These are phyloP conservation scores for Globisporangium camurandrum DNA, from an alignment of 352 stramenopile genomes.

Conservation along the genomic window DNA sequence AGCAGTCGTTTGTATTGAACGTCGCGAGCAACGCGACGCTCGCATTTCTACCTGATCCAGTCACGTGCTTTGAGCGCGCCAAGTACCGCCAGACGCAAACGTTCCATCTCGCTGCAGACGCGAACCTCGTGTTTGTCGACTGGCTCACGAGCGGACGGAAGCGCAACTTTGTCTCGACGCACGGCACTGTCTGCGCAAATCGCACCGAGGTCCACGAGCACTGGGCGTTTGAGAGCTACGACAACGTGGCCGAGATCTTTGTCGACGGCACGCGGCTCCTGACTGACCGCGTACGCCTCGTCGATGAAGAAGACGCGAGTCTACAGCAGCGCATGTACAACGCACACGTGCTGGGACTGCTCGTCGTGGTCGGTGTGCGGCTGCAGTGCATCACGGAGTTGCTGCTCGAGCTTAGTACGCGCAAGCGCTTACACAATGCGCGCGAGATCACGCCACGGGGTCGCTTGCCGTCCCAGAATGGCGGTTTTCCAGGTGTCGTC, in stretches of 20 bases:
- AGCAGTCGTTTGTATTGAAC: constrained; percentile 45
- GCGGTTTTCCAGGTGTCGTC: constrained; percentile 45
- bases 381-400: constrained; percentile 43
- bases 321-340: constrained; percentile 68
- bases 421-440: constrained; percentile 65
- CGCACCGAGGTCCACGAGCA: constrained; percentile 64
- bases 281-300: constrained; percentile 58
- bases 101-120: constrained; percentile 35
- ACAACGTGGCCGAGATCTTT: constrained; percentile 54
- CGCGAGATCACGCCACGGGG: constrained; percentile 70
- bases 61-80: constrained; percentile 73
- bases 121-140: constrained; percentile 76
- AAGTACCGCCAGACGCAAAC: constrained; percentile 63
- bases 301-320: constrained; percentile 59
- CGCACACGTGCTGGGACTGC: constrained; percentile 62
- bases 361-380: constrained; percentile 54
- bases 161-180: constrained; percentile 65
- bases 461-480: constrained; percentile 28
- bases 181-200: no score
- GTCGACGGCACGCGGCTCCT: constrained; percentile 42
- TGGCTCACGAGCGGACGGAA: constrained; percentile 83
- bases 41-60: constrained; percentile 65
- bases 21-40: constrained; percentile 50
- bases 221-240: constrained; percentile 76
- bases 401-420: constrained; percentile 55